These are phyloP conservation scores for Colletotrichum paranaense DNA, from an alignment of 2,329 filamentous ascomycete species.

Conservation along the genomic window DNA sequence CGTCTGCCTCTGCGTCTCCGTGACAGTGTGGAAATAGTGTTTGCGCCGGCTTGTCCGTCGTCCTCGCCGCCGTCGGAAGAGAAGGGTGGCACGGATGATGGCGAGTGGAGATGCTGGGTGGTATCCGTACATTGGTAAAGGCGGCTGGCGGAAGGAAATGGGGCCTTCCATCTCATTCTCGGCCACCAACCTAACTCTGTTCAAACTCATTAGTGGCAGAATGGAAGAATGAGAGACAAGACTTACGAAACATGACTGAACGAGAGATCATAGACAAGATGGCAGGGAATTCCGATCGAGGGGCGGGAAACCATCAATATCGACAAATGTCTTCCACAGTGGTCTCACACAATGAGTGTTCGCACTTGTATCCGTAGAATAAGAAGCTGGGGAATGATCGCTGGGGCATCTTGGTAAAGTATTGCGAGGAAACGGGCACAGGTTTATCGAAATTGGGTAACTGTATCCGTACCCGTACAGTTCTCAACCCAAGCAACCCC, in stretches of 20 bases:
- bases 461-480: background rate
- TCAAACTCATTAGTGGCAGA: background rate
- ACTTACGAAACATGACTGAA: background rate
- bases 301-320: background rate
- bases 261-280: constrained; percentile 23
- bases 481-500: background rate
- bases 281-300: constrained; percentile 31
- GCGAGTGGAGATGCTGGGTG: constrained; percentile 3
- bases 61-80: background rate
- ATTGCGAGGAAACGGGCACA: background rate
- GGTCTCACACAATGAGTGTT: background rate
- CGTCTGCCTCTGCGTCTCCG: background rate
- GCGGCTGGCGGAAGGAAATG: constrained; percentile 5
- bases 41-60: constrained; percentile 10
- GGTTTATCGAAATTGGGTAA: background rate
- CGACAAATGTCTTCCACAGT: background rate
- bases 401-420: background rate
- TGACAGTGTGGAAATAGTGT: constrained; percentile 25
- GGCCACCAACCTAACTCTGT: background rate
- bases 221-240: constrained; percentile 27
- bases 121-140: background rate
- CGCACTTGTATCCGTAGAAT: background rate
- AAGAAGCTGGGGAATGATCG: background rate
- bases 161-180: background rate
- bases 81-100: constrained; percentile 6